Evolutionary conservation across 2,329 filamentous ascomycete genomes (phyloP).

Genomic region (Verruconis gallopava): DNA sequence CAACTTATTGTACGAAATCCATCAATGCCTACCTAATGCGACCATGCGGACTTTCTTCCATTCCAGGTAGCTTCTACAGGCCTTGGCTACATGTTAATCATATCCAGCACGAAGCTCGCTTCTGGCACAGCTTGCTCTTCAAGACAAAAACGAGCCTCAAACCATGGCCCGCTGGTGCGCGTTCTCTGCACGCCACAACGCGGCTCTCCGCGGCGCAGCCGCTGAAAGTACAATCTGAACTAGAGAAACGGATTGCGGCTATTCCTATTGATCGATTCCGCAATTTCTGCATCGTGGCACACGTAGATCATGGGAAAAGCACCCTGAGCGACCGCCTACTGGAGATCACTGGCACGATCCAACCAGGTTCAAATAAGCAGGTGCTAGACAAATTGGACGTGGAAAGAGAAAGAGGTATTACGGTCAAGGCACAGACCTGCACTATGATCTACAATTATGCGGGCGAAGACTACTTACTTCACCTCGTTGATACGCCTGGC

Average conservation of each 20-base stretch:
- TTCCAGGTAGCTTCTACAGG: neutral
- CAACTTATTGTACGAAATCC: too few species aligned
- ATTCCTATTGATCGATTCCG: constrained; percentile 71
- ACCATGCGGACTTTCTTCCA: constrained; percentile 7
- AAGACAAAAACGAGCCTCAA: too few species aligned
- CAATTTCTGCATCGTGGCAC: constrained; percentile 97
- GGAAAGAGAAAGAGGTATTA: constrained; percentile 90
- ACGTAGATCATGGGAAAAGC: constrained; percentile 97
- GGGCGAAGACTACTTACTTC: constrained; percentile 79
- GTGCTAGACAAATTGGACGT: constrained; percentile 95
- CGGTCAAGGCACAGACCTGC: constrained; percentile 96
- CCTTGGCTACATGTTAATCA: too few species aligned
- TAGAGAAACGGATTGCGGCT: constrained; percentile 53
- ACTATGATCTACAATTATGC: constrained; percentile 89
- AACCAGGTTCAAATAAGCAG: constrained; percentile 79
- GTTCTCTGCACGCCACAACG: constrained; percentile 14
- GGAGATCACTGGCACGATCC: constrained; percentile 87
- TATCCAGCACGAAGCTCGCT: too few species aligned
- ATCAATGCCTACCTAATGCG: neutral
- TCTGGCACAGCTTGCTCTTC: too few species aligned
- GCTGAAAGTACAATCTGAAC: constrained; percentile 31
- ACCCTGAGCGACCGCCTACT: constrained; percentile 86
- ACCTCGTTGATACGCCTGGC: constrained; percentile 91
- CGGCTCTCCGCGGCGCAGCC: constrained; percentile 22
- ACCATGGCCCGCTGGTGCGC: too few species aligned